Percentiles rank a stretch among this genome's conserved stretches.
Conservation (phyloP, 2,329 filamentous ascomycete species). For the Venturia pyrina region DNA sequence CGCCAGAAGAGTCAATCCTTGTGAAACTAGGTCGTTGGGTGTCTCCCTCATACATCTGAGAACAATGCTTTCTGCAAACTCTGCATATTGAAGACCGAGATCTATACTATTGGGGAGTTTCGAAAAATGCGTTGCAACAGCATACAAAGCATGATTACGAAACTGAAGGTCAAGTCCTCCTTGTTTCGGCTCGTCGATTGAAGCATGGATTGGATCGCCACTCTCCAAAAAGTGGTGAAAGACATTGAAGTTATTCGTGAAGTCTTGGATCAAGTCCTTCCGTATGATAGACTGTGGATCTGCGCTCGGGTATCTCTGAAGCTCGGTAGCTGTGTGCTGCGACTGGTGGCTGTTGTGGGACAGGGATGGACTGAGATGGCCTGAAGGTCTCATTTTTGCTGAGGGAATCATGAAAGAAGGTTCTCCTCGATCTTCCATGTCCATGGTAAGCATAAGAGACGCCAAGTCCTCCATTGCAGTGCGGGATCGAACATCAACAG, state of each 20-base stretch:
- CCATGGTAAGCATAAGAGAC: background rate
- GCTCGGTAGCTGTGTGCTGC: background rate
- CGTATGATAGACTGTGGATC: background rate
- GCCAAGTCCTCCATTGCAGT: background rate
- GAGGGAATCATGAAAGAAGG: constrained; percentile 4
- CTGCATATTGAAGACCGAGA: background rate
- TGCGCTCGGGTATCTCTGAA: background rate
- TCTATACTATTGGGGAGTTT: background rate
- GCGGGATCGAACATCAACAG: background rate
- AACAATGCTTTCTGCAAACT: background rate
- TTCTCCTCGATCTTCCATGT: background rate
- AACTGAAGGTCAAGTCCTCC: background rate
- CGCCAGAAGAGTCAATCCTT: background rate
- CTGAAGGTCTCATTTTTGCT: background rate
- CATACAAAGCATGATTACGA: constrained; percentile 1
- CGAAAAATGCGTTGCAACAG: background rate
- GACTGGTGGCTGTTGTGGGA: background rate
- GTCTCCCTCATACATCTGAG: constrained; percentile 1
- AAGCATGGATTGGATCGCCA: background rate
- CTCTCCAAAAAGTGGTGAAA: background rate
- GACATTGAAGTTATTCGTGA: background rate
- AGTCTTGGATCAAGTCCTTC: background rate
- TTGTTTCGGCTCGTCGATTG: background rate
- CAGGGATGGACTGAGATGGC: background rate
- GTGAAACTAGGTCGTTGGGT: background rate